Conservation (phyloP, 768 basidiomycete species). For the Boletus sp. region DNA sequence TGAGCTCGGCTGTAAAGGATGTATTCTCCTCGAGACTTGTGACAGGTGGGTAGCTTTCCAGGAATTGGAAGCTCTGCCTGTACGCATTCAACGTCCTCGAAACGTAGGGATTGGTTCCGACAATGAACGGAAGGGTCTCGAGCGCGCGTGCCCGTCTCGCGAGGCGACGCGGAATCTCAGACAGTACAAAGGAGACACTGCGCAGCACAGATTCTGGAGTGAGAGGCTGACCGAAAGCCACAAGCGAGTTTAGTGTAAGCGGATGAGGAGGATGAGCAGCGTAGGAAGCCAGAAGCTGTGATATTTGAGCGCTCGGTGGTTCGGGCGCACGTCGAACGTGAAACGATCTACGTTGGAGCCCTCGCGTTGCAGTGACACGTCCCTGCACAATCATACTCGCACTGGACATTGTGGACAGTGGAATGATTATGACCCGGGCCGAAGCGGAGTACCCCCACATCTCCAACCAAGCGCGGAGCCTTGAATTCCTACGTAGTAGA, state of each 20-base stretch:
- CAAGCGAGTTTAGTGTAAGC: constrained; percentile 67
- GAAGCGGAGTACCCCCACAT: background rate
- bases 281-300: constrained; percentile 60
- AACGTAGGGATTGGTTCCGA: constrained; percentile 88
- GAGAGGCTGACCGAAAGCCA: constrained; percentile 75
- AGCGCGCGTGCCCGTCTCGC: constrained; percentile 72
- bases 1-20: constrained; percentile 64
- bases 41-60: constrained; percentile 67
- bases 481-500: background rate
- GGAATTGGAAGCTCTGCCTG: constrained; percentile 64
- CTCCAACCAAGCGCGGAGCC: background rate
- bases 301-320: constrained; percentile 51
- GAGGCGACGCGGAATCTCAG: constrained; percentile 75
- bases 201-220: constrained; percentile 66
- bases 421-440: background rate
- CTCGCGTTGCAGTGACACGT: background rate
- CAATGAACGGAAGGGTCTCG: constrained; percentile 81
- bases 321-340: constrained; percentile 44
- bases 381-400: constrained; percentile 1
- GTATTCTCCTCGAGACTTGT: constrained; percentile 68
- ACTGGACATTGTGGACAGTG: constrained; percentile 5
- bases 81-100: constrained; percentile 67
- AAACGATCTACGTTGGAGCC: constrained; percentile 14
- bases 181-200: constrained; percentile 71
- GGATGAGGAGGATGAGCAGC: constrained; percentile 63